phyloP scores from a whole-genome alignment of 441 rosid species.

The Arabidopsis hybrid region DNA sequence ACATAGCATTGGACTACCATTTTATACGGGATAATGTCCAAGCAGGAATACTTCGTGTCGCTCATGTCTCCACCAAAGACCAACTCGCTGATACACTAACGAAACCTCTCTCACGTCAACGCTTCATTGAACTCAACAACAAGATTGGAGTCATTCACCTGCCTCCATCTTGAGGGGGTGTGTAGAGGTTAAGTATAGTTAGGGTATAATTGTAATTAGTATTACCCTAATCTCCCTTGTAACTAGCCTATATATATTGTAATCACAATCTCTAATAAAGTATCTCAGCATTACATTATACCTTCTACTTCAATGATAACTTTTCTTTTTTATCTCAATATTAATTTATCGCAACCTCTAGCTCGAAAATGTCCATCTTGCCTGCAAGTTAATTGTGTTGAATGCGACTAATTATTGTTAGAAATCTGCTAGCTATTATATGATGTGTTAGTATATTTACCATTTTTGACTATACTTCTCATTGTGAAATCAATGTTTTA shows the following conservation, averaged over 20 bases:
- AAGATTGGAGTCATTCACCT: constrained; percentile 20
- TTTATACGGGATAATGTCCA: not conserved
- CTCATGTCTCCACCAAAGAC: not conserved
- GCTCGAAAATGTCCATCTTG: not conserved
- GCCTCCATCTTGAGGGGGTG: too few relatives aligned
- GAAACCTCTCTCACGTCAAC: accelerated
- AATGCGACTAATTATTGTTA: not conserved
- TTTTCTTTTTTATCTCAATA: not conserved
- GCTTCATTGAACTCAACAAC: accelerated
- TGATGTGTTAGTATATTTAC: too few relatives aligned
- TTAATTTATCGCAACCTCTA: not conserved
- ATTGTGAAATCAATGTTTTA: too few relatives aligned
- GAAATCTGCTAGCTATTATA: too few relatives aligned
- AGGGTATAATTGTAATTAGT: too few relatives aligned
- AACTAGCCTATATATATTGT: too few relatives aligned
- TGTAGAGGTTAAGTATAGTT: too few relatives aligned
- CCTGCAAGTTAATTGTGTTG: not conserved
- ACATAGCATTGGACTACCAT: not conserved
- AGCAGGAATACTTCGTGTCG: accelerated
- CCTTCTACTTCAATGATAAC: not conserved
- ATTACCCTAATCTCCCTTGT: too few relatives aligned
- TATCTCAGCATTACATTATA: too few relatives aligned
- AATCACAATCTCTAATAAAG: too few relatives aligned
- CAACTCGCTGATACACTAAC: not conserved
- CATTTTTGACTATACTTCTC: too few relatives aligned